phyloP scores from a whole-genome alignment of 257 asterid genomes.

The Solanum neorickii region DNA sequence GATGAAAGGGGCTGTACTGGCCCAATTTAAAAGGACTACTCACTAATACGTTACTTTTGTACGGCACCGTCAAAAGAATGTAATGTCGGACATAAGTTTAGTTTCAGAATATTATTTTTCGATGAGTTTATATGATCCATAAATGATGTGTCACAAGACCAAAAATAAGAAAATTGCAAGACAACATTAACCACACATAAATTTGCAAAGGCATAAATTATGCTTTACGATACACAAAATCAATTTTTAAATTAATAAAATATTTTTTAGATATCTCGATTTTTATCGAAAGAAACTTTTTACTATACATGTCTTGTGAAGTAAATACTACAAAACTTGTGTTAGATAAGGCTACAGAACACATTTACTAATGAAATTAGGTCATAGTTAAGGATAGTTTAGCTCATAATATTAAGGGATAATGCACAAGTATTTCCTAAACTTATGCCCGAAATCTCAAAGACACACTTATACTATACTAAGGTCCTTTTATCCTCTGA shows the following conservation, averaged over 20 bases:
- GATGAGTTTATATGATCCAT: neutral
- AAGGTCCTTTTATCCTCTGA: too few species aligned
- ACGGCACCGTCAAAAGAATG: constrained; percentile 1
- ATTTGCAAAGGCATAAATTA: neutral
- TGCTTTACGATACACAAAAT: neutral
- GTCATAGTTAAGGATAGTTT: neutral
- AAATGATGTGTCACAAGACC: neutral
- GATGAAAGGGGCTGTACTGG: neutral
- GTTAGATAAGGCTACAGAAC: neutral
- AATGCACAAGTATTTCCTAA: too few species aligned
- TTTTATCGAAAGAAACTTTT: neutral
- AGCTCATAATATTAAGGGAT: neutral
- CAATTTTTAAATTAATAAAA: neutral
- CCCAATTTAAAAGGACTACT: neutral
- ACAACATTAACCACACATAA: neutral
- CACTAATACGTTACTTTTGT: neutral
- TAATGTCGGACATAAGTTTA: neutral
- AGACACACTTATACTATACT: too few species aligned
- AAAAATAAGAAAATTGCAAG: too few species aligned
- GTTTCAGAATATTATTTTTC: neutral
- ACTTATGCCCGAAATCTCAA: accelerated
- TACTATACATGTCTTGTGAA: neutral
- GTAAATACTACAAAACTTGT: neutral
- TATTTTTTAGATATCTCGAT: neutral
- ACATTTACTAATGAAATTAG: neutral